Evolutionary conservation across 78 protist genomes (phyloP).

Genomic region (Protostelium mycophagum): DNA sequence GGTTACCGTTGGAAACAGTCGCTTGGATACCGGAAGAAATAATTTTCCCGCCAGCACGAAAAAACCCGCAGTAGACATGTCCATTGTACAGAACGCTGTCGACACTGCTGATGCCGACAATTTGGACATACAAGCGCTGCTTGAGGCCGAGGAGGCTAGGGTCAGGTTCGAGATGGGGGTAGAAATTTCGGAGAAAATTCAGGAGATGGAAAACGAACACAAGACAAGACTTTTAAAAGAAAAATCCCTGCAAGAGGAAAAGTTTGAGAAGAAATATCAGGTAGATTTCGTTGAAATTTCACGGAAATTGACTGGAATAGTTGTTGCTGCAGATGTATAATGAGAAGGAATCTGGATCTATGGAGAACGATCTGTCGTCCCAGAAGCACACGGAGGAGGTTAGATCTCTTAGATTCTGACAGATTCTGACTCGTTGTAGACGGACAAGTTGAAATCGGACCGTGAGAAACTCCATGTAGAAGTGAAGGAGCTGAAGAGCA

Average conservation of each 20-base stretch:
- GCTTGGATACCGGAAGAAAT: conserved; percentile 22
- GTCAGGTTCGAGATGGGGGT: background rate
- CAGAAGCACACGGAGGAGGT: too few relatives aligned
- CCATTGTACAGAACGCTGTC: background rate
- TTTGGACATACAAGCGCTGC: background rate
- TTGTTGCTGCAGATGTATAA: background rate
- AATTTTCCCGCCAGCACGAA: background rate
- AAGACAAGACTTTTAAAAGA: background rate
- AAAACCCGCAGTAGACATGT: background rate
- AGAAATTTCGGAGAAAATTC: background rate
- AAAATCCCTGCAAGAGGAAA: background rate
- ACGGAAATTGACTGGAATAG: background rate
- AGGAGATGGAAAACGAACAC: background rate
- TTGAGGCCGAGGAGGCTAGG: background rate
- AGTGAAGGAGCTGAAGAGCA: too few relatives aligned
- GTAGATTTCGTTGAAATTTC: background rate
- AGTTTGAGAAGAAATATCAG: background rate
- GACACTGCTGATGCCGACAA: background rate
- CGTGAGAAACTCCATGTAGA: too few relatives aligned
- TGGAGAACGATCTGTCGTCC: background rate
- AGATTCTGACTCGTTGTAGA: too few relatives aligned
- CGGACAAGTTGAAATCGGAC: too few relatives aligned
- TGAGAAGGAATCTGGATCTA: background rate
- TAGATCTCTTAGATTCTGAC: too few relatives aligned
- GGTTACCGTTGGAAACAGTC: conserved; percentile 31